Base-by-base conservation (phyloP, 1,139 yeast species). In the Debaryomyces nepalensis region DNA sequence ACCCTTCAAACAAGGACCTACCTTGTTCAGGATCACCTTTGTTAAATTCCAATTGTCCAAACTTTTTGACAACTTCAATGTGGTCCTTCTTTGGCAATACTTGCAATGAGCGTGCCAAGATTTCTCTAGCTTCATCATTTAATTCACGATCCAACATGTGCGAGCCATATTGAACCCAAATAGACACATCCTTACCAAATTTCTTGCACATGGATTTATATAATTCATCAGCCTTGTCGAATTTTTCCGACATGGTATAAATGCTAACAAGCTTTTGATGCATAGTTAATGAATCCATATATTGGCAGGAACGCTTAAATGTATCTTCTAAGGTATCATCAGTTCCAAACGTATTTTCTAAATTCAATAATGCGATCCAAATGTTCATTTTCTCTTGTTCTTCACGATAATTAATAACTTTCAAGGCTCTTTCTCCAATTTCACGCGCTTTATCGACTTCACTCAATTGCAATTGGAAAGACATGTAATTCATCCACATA, bases 401-500 rank as follows among this genome's bases (percentile, higher is more conserved):
- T 59, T 91, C 97, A 57, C 97, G 81, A 70, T 84, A 89, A 58
- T 81, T 83, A 54, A 93, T 93, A 7, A 95, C 85, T 69, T 87
- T 88, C 58, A 93, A 76, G 4, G 98, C 99, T 51, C 99, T 81
- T 57, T 86, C 87, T 37, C 88, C 98, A 53, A 93, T 81, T 63
- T 88, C 96, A 55, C 99, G 82, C 9, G 98, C 97, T 66, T 87
- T 89, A 42, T 91, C 97, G 46, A 90, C 73, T 63, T 93, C 99
- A 71, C 96, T 87, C 51, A 93, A 75, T 64, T 91, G 97, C 52
- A 93, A 76, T 67, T 90, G 96, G 86, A 91, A 93, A 3, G 98
- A 93, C 97, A 95, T 93, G 66, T 87, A 93, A 66, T 91, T 89
- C 89, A 93, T 91, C 99, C 99, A 93, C 51, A 90, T 69, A 39